Evolutionary conservation across 2,329 filamentous ascomycete species (phyloP), one percentile per base, ranked within the genome.

Genomic region (Colletotrichum sojae): DNA sequence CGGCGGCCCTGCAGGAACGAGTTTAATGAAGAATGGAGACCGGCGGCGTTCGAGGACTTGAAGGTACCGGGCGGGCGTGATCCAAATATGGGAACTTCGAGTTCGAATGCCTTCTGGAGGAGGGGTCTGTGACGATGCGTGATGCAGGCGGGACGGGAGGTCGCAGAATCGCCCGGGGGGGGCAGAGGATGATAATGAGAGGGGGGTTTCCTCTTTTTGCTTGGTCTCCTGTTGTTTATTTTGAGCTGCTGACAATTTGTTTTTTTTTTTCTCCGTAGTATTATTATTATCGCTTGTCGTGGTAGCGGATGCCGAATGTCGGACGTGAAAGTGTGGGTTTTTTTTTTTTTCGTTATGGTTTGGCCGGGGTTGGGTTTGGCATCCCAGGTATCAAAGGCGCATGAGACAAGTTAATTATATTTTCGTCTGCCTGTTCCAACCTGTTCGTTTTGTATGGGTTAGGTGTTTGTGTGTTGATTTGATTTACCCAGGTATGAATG

Each of bases 1-100:
- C 8, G 46, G 20, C 27, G 45, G 27, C 53, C 53, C 60, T 69
- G 55, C 62, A 65, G 55, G 54, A 66, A 49, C 43, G 55, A 67
- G 56, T 69, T 67, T 69, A 69, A 69, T 69, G 43, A 67, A 55
- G 67, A 60, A 52, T 61, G 56, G 55, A 67, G 62, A 45, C 45
- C 22, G n/a, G 16, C 22, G 51, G 16, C 39, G 49, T 39, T 18
- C 31, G 16, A 31, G 6, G 56, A 39, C 25, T 20, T 16, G 31
- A 49, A 12, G 49, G 49, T 39, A 45, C 18, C n/a, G 13, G 56
- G 45, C 58, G 58, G 39, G 61, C 49, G 31, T 36, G 31, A 10
- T 36, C 31, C 31, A 36, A 36, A 36, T 36, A 36, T 36, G 31
- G 31, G 31, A 36, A 36, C 31, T 36, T 2, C 9, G 31, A 36